phyloP scores from a whole-genome alignment of 1,139 yeast genomes.

The Candida pseudocylindracea region DNA sequence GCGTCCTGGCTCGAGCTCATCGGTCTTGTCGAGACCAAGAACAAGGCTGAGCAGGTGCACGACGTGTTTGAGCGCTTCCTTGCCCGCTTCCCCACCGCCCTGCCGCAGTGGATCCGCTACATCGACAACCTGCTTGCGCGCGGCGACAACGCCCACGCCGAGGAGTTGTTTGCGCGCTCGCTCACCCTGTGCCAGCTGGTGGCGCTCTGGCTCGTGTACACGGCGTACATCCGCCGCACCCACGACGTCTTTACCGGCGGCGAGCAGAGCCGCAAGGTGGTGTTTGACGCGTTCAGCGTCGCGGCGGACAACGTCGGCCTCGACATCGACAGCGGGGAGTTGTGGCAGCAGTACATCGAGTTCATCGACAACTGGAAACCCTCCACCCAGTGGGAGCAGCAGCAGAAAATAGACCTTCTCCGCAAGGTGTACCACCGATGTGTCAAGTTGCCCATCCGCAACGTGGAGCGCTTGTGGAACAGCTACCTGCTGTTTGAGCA shows the following conservation, averaged over 20 bases:
- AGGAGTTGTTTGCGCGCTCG: slow-evolving; percentile 37
- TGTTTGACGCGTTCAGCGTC: slow-evolving; percentile 67
- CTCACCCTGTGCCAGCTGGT: slow-evolving; percentile 37
- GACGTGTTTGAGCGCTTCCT: slow-evolving; percentile 39
- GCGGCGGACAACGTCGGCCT: slow-evolving; percentile 61
- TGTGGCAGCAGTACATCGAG: slow-evolving; percentile 74
- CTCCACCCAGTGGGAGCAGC: slow-evolving; percentile 67
- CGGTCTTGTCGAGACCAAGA: slow-evolving; percentile 28
- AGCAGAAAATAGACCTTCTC: slow-evolving; percentile 57
- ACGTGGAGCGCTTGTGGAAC: slow-evolving; percentile 63
- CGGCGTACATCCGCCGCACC: slow-evolving; percentile 57
- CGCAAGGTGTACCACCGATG: slow-evolving; percentile 56
- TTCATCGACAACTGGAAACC: slow-evolving; percentile 68
- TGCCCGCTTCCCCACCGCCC: slow-evolving; percentile 35
- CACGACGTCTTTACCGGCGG: slow-evolving; percentile 72
- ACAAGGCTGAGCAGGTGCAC: slow-evolving; percentile 40
- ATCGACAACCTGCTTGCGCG: slow-evolving; percentile 45
- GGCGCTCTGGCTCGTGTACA: slow-evolving; percentile 50
- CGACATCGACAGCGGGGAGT: slow-evolving; percentile 46
- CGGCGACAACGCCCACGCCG: slow-evolving; percentile 50
- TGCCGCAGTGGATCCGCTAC: slow-evolving; percentile 49
- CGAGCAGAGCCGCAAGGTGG: slow-evolving; percentile 56
- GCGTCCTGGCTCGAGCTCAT: slow-evolving; percentile 35
- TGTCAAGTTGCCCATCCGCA: slow-evolving; percentile 47
- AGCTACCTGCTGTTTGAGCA: slow-evolving; percentile 72